A percentile compares a stretch with the other conserved stretches of the same genome.
Conservation (phyloP, 1,284 basidiomycete species). For the Microbotryomycetes sp. region DNA sequence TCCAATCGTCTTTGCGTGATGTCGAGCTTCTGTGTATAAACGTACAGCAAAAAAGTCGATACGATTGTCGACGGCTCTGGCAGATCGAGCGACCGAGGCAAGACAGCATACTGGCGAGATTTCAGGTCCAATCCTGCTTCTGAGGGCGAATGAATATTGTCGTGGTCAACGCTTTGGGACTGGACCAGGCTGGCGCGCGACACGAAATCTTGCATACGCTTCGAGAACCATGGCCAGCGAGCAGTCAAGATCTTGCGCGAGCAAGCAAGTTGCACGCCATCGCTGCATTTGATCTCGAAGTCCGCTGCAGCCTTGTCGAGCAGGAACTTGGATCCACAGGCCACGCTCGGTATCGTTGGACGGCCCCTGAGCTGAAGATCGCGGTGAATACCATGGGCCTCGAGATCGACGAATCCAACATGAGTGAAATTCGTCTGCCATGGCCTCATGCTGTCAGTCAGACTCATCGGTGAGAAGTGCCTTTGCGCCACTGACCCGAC, state of each 20-base stretch:
- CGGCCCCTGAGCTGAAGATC: no score
- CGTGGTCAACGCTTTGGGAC: no score
- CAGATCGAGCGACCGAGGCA: slow-evolving; percentile 67
- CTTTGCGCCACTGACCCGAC: slow-evolving; percentile 12
- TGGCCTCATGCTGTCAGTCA: neutral
- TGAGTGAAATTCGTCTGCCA: slow-evolving; percentile 78
- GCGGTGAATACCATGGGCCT: slow-evolving; percentile 89
- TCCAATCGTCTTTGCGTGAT: slow-evolving; percentile 86
- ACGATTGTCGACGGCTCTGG: slow-evolving; percentile 85
- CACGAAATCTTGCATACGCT: slow-evolving; percentile 46
- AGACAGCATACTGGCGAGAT: no score
- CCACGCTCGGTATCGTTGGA: no score
- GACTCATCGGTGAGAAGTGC: neutral
- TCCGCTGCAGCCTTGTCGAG: no score
- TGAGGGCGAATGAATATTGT: no score
- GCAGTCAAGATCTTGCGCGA: slow-evolving; percentile 73
- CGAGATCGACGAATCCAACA: slow-evolving; percentile 79
- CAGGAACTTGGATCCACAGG: no score
- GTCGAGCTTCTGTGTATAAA: slow-evolving; percentile 75
- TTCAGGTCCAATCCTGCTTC: no score
- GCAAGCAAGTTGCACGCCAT: slow-evolving; percentile 73
- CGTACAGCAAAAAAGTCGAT: slow-evolving; percentile 81
- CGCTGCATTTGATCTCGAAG: slow-evolving; percentile 86
- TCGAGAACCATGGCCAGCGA: slow-evolving; percentile 88
- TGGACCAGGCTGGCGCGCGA: no score